Evolutionary conservation across 139 green algal species (phyloP), one percentile per base, ranked within the genome.

Genomic region (Haematococcus lacustris): DNA sequence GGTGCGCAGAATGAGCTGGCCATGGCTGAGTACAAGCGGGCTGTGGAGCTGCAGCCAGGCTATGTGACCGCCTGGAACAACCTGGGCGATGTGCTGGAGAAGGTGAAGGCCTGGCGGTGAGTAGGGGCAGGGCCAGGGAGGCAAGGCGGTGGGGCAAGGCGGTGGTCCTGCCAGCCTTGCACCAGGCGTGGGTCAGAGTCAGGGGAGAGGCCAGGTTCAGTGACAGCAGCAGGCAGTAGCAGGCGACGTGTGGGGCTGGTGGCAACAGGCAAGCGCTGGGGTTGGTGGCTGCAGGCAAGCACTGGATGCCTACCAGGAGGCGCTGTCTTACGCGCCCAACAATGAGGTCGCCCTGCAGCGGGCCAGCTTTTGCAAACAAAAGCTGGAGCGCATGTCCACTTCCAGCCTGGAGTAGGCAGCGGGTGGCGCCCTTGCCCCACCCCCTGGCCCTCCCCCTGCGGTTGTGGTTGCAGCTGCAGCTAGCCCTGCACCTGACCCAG

Each of bases 61-160:
- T 97, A 96, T 76, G 89, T 96, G 38, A 97, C 90, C 3, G 95
- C 93, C 21, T 98, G 94, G 94, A 99, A 99, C 85, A 99, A 99
- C 83, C 85, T 99, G 64, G 95, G 93, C 3, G 93, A 99, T 76
- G 95, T 87, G 0, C 87, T 90, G 32, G 94, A 99, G 85, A 85
- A 86, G 70, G 50, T 74, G 3, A 87, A 90, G 73, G 59, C 93
- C 28, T 95, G 82, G 85, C 74, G 70, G 82, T 88, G 34, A 71
- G 81, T 53, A 25, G 28, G 59, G 38, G 26, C 17, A 68, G 32
- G 43, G 43, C 43, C 17, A 34, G 17, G 59, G 17, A 66, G 59
- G 23, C 17, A 66, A 17, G 26, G 6, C 26, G 26, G 21, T 6
- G 17, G 23, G 59, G 26, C 26, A 66, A 32, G 59, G 59, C 26